These are phyloP conservation scores for Aspergillus cavernicola DNA, from an alignment of 495 filamentous ascomycete species.

Conservation along the genomic window DNA sequence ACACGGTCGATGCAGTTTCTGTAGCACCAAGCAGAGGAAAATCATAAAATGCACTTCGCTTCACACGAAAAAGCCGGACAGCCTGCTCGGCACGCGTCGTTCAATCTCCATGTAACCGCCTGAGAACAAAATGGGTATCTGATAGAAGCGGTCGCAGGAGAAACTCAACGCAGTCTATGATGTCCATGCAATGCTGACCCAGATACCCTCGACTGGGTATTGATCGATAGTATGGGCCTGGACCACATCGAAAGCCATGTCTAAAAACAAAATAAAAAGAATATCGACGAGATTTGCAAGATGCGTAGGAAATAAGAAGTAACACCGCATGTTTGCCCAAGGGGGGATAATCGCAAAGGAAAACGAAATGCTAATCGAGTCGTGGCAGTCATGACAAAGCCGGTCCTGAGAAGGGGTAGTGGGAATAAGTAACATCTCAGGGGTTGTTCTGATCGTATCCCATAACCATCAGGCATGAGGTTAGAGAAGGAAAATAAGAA, in stretches of 20 bases:
- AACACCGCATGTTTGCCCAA: slow-evolving; percentile 30
- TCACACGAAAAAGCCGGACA: slow-evolving; percentile 35
- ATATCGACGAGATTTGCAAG: slow-evolving; percentile 25
- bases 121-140: slow-evolving; percentile 57
- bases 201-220: slow-evolving; percentile 36
- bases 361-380: slow-evolving; percentile 29
- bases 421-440: slow-evolving; percentile 42
- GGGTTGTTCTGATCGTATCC: slow-evolving; percentile 48
- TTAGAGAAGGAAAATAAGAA: slow-evolving; percentile 28
- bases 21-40: slow-evolving; percentile 43
- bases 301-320: slow-evolving; percentile 21
- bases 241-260: slow-evolving; percentile 45
- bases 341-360: slow-evolving; percentile 19
- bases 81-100: slow-evolving; percentile 42
- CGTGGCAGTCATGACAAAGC: slow-evolving; percentile 51
- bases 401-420: slow-evolving; percentile 42
- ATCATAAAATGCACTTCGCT: slow-evolving; percentile 47
- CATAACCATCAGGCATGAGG: slow-evolving; percentile 26
- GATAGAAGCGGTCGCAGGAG: slow-evolving; percentile 46
- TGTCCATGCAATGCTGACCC: slow-evolving; percentile 60
- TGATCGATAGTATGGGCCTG: slow-evolving; percentile 40
- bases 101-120: slow-evolving; percentile 40
- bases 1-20: slow-evolving; percentile 42
- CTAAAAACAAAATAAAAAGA: slow-evolving; percentile 33
- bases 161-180: slow-evolving; percentile 79